Base-by-base conservation (phyloP, 1,139 yeast genomes). In the Hyphopichia fennica region DNA sequence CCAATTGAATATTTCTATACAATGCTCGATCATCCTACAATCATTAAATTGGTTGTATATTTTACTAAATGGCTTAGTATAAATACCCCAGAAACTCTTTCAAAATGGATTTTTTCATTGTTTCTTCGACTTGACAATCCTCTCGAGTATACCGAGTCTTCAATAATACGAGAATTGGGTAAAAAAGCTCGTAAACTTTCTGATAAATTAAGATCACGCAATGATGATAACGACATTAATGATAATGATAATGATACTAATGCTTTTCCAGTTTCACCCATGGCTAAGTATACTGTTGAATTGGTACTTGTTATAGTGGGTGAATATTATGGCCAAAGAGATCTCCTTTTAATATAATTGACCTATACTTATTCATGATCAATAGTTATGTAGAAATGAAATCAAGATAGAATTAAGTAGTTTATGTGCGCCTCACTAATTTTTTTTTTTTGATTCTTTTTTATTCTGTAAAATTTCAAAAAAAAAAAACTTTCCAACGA, bases 31-130 rank as follows among this genome's bases (percentile, higher is more conserved):
- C 71, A 72, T 38, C 52, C 64, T 7, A 62, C 67, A 1, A 55
- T 61, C 14, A 62, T 72, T 46, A 67, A 64, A 46, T 57, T 72
- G 19, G 46, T 73, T 20, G 63, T 67, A 1, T 63, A 67, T 42
- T 56, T 57, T 38, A 69, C 76, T 22, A 61, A 63, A 40, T 71
- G 77, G 77, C 57, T 73, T 31, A 68, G 67, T 52, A 49, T 57
- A 5, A 54, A 63, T 11, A 50, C 59, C 34, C 63, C 60, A 22
- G 57, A 54, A n/a, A 53, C 58, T 27, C 46, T 72, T 11, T 62
- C 70, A 2, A 56, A 51, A 42, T 73, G 79, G 79, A 60, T 72
- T 3, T 72, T 69, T 61, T 42, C 46, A 19, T 44, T 68, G 4
- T 58, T 73, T 30, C 47, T 72, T 14, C 54, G 75, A 18, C 47